Evolutionary conservation across 2,329 filamentous ascomycete genomes (phyloP).

Genomic region (Pseudohalonectria lignicola): DNA sequence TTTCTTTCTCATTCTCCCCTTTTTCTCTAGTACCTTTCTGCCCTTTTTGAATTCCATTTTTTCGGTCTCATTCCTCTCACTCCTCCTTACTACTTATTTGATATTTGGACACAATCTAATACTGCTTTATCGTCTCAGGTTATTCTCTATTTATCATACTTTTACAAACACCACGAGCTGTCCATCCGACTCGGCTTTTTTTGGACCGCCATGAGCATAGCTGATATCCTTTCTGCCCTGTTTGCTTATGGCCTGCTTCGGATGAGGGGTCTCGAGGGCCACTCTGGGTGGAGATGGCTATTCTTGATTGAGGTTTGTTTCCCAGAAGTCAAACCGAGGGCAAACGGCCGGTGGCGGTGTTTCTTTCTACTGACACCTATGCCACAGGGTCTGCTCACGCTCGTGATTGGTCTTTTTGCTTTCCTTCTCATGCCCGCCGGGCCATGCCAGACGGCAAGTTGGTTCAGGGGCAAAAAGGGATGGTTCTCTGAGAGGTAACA

Average conservation of each 20-base stretch:
- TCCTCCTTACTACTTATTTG: too few species aligned
- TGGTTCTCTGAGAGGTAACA: constrained; percentile 45
- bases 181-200: constrained; percentile 27
- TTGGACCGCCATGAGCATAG: constrained; percentile 27
- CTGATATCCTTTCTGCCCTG: constrained; percentile 26
- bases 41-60: too few species aligned
- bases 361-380: too few species aligned
- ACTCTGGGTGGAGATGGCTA: constrained; percentile 34
- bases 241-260: constrained; percentile 27
- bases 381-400: constrained; percentile 27
- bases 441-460: constrained; percentile 38
- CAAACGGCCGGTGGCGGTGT: too few species aligned
- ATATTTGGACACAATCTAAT: too few species aligned
- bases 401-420: constrained; percentile 37
- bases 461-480: constrained; percentile 39
- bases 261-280: constrained; percentile 22
- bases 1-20: too few species aligned
- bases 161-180: constrained; percentile 29
- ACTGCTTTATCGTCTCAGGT: too few species aligned
- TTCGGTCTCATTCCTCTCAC: too few species aligned
- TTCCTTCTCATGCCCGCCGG: constrained; percentile 44
- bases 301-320: constrained; percentile 40
- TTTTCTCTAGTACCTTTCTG: too few species aligned
- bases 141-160: constrained; percentile 31
- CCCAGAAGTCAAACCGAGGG: too few species aligned